Evolutionary conservation across 495 filamentous ascomycete species (phyloP), one percentile per base, ranked within the genome.

Genomic region (Lindgomyces ingoldianus): DNA sequence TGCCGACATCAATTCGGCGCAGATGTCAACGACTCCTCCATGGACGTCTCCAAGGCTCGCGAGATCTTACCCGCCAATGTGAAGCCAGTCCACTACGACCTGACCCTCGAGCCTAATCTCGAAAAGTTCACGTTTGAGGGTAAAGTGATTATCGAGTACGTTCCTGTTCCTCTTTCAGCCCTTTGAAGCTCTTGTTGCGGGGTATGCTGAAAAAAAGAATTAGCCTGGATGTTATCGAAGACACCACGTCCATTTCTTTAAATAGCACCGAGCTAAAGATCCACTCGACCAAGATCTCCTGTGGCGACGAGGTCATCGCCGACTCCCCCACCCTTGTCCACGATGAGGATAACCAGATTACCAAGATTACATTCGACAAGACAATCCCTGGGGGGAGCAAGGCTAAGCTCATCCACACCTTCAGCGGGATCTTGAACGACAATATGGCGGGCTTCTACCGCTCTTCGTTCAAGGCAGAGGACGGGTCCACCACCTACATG

Each of bases 201-300:
- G 51, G 25, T n/a, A 19, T 41, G 27, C 18, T 30, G 22, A 24
- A 39, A n/a, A 53, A 4, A 14, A 18, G 29, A 2, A 26, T 45
- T 33, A 75, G 74, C 67, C 85, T 98, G 70, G 88, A 96, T 72
- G 88, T 97, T 36, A 80, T 81, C 60, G 91, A 96, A 72, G 89
- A 94, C 68, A 89, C 90, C 64, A 91, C 81, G 67, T 91, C 90
- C 24, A 87, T 98, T 71, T 86, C 91, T 36, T 84, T 98, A 65
- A 96, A 98, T 75, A 87, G 89, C 54, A 79, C 91, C 66, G 89
- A 97, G 69, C 81, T 98, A 68, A 85, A 93, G 24, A 90, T 97
- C 67, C 86, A 93, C 73, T 85, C 80, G 60, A 89, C 88, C 65
- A 84, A 82, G 47, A 76, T 98, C 69, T 79, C 74, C 18, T 82